phyloP scores from a whole-genome alignment of 2,329 filamentous ascomycete genomes.

The Pyricularia grisea region DNA sequence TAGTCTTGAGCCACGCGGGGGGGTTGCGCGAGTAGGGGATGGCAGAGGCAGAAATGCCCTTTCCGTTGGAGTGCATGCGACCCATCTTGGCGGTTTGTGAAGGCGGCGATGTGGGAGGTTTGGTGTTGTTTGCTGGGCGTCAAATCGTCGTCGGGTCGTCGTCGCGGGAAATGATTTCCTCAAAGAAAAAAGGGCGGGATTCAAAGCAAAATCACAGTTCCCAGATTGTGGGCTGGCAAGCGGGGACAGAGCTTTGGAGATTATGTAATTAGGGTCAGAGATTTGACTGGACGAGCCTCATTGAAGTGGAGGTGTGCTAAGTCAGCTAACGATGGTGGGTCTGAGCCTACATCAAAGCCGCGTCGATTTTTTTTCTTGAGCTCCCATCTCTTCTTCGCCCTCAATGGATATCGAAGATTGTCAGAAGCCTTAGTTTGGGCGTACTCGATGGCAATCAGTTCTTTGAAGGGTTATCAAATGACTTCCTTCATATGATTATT shows the following conservation, averaged over 20 bases:
- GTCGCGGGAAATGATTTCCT: neutral
- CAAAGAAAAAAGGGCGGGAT: neutral
- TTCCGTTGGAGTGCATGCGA: constrained; percentile 98
- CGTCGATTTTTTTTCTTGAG: neutral
- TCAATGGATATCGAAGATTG: neutral
- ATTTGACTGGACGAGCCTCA: constrained; percentile 1
- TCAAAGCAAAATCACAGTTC: constrained; percentile 2
- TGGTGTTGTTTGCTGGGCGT: neutral
- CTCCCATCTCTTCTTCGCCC: neutral
- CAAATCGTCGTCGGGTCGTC: neutral
- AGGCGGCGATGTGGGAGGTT: neutral
- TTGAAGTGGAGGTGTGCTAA: neutral
- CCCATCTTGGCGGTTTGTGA: constrained; percentile 59
- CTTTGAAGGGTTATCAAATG: neutral
- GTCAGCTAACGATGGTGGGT: neutral
- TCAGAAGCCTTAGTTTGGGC: no score
- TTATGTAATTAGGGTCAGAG: constrained; percentile 31
- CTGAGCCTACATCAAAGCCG: neutral
- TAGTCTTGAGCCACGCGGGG: constrained; percentile 97
- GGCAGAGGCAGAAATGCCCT: constrained; percentile 95
- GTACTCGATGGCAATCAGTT: neutral
- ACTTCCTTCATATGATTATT: neutral
- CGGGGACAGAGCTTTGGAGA: constrained; percentile 27
- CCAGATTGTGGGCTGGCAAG: constrained; percentile 3
- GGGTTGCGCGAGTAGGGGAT: constrained; percentile 92